A percentile compares a stretch with the other conserved stretches of the same genome.
These are phyloP conservation scores for Eimeria necatrix DNA, from an alignment of 169 alveolate genomes.

Conservation along the genomic window DNA sequence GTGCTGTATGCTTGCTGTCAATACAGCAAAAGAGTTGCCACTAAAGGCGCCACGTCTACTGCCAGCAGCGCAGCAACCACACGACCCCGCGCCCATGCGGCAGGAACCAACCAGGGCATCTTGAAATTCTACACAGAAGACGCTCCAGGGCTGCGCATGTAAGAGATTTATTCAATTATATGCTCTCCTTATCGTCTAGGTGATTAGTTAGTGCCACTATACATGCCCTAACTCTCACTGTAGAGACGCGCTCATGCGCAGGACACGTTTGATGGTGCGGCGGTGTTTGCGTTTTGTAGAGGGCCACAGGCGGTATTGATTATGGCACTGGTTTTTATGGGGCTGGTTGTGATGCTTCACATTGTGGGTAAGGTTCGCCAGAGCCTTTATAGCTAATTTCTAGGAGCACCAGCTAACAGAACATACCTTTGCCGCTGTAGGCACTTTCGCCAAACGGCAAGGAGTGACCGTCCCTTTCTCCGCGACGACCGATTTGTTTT, in stretches of 20 bases:
- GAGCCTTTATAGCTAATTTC: conserved; percentile 28
- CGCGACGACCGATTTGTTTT: not conserved
- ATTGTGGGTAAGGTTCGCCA: conserved; percentile 79
- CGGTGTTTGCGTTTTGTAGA: conserved; percentile 12
- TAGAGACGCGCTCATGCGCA: no score
- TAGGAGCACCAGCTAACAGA: not conserved
- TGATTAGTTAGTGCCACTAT: no score
- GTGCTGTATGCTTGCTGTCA: not conserved
- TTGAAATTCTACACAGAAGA: conserved; percentile 75
- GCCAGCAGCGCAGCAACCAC: conserved; percentile 33
- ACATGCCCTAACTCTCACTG: no score
- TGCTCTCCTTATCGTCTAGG: no score
- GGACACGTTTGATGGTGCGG: no score
- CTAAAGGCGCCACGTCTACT: not conserved
- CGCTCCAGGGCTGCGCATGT: conserved; percentile 80
- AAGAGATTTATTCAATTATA: not conserved
- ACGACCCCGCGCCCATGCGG: conserved; percentile 38
- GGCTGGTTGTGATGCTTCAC: conserved; percentile 78
- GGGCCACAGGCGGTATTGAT: conserved; percentile 80
- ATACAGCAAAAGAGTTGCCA: conserved; percentile 31
- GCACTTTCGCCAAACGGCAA: not conserved
- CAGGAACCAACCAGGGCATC: conserved; percentile 76
- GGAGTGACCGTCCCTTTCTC: not conserved
- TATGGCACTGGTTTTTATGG: conserved; percentile 78
- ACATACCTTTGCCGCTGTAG: not conserved